These are phyloP conservation scores for Ceratobasidium sp. DNA, from an alignment of 1,284 basidiomycete species.

Conservation along the genomic window DNA sequence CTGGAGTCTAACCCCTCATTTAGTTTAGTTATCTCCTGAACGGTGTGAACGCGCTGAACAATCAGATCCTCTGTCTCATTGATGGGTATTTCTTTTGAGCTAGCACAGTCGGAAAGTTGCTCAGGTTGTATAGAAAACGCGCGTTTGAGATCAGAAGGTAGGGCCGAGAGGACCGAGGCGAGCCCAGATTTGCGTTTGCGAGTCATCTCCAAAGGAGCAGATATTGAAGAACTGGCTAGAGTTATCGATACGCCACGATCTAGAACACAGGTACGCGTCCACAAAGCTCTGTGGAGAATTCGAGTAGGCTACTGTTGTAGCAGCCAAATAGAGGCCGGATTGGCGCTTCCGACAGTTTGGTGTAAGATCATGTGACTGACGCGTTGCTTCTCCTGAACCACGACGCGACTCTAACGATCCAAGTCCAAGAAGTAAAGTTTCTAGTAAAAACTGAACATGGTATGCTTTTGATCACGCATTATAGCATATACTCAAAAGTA, in stretches of 20 bases:
- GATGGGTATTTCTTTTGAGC: not conserved
- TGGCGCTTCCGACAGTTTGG: not conserved
- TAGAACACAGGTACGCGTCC: not conserved
- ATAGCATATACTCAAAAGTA: not conserved
- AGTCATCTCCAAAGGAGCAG: not conserved
- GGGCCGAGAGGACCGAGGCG: slow-evolving; percentile 21
- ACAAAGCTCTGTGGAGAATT: too few species aligned
- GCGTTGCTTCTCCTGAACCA: slow-evolving; percentile 21
- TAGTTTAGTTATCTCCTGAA: not conserved
- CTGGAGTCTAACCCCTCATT: not conserved
- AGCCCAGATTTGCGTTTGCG: slow-evolving; percentile 35
- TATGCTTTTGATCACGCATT: too few species aligned
- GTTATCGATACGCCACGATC: too few species aligned
- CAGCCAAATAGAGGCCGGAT: too few species aligned
- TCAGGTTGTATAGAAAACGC: not conserved
- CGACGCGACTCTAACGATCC: slow-evolving; percentile 35
- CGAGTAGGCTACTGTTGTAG: too few species aligned
- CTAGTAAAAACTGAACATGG: slow-evolving; percentile 19
- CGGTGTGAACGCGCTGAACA: slow-evolving; percentile 17
- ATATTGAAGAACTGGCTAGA: too few species aligned
- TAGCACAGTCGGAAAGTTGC: not conserved
- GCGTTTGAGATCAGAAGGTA: slow-evolving; percentile 19
- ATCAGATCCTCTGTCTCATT: slow-evolving; percentile 2
- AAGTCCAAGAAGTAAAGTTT: not conserved
- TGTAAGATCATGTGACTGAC: slow-evolving; percentile 15